Base-by-base conservation (phyloP, 1,284 basidiomycete species). In the Agaricales sp. region DNA sequence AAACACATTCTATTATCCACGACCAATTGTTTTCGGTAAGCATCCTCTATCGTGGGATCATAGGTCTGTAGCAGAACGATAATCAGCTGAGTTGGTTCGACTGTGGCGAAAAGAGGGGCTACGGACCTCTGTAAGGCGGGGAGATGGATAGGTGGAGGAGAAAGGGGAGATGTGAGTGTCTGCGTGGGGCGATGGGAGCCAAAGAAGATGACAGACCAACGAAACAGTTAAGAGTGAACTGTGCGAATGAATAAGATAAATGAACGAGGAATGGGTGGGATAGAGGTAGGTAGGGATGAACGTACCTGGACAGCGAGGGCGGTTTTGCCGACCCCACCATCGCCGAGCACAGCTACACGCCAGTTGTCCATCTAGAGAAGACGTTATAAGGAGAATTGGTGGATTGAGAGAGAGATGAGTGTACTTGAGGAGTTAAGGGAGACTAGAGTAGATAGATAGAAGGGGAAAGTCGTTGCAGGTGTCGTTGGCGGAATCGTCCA, bases 261-360 rank as follows among this genome's bases (percentile, higher is more conserved):
- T 37, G 14, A 35, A 37, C 52, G 46, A 46, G 45, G 45, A n/a
- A n/a, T n/a, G n/a, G n/a, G n/a, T n/a, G n/a, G n/a, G n/a, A n/a
- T n/a, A 24, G 37, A 44, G 43, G 22, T 23, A 11, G 48, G 18
- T 39, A 54, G 35, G 48, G 51, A 8, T 43, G 50, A 39, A 66
- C 82, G 54, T 57, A 90, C 92, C 74, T 94, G 92, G 46, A 97
- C 92, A 55, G 93, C 94, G 61, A 98, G 68, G 19, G 94, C 94
- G 51, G 94, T 97, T 77, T 97, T 98, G 56, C 94, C 94, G 26
- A 97, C 94, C 70, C 94, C 94, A 69, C 94, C 94, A 69, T 98
- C 94, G 57, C 93, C 93, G 50, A 97, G 78, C 57, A 97, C 92
- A 56, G 93, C 92, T 60, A 97, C 82, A 73, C 88, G 82, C 86